Evolutionary conservation across 2,329 filamentous ascomycete species (phyloP).

Genomic region (Phaeomoniella chlamydospora): DNA sequence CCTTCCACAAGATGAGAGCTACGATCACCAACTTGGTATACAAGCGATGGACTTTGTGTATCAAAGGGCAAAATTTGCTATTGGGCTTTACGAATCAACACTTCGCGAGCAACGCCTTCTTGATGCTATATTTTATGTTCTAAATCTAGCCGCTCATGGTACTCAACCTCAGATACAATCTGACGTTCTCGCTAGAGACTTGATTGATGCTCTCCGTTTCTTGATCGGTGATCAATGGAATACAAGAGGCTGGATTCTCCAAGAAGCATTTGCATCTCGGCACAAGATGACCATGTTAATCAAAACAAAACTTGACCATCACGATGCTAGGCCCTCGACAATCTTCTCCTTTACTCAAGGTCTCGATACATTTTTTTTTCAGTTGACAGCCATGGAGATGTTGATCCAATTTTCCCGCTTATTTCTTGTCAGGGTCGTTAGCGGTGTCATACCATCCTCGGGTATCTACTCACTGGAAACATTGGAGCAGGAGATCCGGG

Average conservation of each 20-base stretch:
- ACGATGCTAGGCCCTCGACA: neutral
- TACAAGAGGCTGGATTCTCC: conserved; percentile 5
- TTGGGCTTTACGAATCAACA: conserved; percentile 6
- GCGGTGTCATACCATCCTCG: neutral
- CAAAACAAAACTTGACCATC: neutral
- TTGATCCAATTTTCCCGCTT: too few relatives aligned
- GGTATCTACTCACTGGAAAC: too few relatives aligned
- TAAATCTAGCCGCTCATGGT: too few relatives aligned
- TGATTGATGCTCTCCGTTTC: too few relatives aligned
- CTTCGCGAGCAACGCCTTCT: too few relatives aligned
- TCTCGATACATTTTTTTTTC: too few relatives aligned
- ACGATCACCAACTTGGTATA: conserved; percentile 9
- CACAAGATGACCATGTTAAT: conserved; percentile 2
- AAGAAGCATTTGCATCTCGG: conserved; percentile 5
- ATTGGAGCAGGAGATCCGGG: too few relatives aligned
- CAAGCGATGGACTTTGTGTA: conserved; percentile 11
- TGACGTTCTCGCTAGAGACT: too few relatives aligned
- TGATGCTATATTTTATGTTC: too few relatives aligned
- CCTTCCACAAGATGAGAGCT: conserved; percentile 6
- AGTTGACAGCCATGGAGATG: too few relatives aligned
- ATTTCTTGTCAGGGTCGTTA: too few relatives aligned
- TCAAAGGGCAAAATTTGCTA: conserved; percentile 4
- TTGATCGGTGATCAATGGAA: conserved; percentile 5
- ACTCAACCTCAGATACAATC: too few relatives aligned
- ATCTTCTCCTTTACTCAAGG: neutral